Evolutionary conservation across 2,329 filamentous ascomycete species (phyloP).

Genomic region (Apiospora aurea): DNA sequence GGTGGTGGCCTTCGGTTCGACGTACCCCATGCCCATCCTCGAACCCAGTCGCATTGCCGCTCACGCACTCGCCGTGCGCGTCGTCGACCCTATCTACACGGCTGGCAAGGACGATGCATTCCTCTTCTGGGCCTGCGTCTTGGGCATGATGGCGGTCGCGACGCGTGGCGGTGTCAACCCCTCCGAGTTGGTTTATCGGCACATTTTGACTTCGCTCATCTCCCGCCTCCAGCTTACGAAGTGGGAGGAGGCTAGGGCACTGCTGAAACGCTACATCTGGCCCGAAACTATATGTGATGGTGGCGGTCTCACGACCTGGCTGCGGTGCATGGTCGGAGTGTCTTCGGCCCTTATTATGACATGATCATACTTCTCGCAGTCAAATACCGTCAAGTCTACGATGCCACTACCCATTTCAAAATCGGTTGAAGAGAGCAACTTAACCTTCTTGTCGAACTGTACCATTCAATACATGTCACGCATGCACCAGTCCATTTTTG

Average conservation of each 20-base stretch:
- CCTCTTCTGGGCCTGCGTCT: background rate
- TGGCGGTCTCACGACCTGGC: background rate
- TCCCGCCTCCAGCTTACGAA: background rate
- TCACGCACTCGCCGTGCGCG: background rate
- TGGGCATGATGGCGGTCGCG: slow-evolving; percentile 5
- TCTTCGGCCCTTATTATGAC: background rate
- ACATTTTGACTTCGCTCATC: background rate
- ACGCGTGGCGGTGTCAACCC: background rate
- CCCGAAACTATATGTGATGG: background rate
- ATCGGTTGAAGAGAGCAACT: no score
- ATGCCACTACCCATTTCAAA: background rate
- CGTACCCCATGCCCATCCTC: background rate
- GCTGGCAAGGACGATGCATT: background rate
- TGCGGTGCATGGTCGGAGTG: background rate
- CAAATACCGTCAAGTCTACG: background rate
- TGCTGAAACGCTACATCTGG: slow-evolving; percentile 1
- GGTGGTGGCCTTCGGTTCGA: background rate
- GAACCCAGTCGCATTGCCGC: background rate
- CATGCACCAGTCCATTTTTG: background rate
- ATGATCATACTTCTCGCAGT: background rate
- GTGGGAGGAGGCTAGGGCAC: background rate
- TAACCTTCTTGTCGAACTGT: background rate
- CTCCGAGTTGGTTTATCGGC: background rate
- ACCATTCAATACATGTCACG: background rate
- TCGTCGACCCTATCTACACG: background rate